phyloP scores from a whole-genome alignment of 1,284 basidiomycete species.

The Puccinia triticina region DNA sequence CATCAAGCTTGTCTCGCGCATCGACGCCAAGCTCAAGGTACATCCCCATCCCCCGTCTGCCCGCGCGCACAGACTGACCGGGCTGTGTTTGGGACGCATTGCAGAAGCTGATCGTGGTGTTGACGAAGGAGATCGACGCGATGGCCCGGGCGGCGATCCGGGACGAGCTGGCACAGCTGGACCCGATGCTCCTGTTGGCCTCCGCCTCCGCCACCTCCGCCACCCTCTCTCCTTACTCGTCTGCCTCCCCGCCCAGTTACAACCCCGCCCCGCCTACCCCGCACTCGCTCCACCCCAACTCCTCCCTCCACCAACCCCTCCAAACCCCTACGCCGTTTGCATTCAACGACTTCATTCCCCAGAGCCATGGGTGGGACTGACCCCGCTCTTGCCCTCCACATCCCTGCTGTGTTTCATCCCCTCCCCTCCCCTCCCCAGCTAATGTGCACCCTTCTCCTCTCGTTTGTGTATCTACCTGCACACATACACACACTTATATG shows the following conservation, averaged over 20 bases:
- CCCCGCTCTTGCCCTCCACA: neutral
- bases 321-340: neutral
- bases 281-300: too few species aligned
- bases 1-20: neutral
- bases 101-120: conserved; percentile 72
- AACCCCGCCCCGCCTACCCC: too few species aligned
- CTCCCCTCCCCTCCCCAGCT: too few species aligned
- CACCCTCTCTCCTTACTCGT: neutral
- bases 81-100: conserved; percentile 60
- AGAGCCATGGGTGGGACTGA: neutral
- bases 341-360: neutral
- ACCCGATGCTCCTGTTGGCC: conserved; percentile 67
- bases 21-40: conserved; percentile 16
- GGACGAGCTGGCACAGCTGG: conserved; percentile 76
- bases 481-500: too few species aligned
- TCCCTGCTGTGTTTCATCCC: too few species aligned
- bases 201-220: neutral
- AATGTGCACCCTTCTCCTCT: too few species aligned
- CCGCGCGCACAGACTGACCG: neutral
- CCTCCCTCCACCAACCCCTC: too few species aligned
- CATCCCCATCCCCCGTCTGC: neutral
- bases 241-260: neutral
- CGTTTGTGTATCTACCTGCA: too few species aligned
- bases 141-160: conserved; percentile 76
- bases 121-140: conserved; percentile 79